A percentile compares a stretch with the other conserved stretches of the same genome.
Evolutionary conservation across 352 stramenopile genomes (phyloP).

Genomic region (Globisporangium sylvaticum): DNA sequence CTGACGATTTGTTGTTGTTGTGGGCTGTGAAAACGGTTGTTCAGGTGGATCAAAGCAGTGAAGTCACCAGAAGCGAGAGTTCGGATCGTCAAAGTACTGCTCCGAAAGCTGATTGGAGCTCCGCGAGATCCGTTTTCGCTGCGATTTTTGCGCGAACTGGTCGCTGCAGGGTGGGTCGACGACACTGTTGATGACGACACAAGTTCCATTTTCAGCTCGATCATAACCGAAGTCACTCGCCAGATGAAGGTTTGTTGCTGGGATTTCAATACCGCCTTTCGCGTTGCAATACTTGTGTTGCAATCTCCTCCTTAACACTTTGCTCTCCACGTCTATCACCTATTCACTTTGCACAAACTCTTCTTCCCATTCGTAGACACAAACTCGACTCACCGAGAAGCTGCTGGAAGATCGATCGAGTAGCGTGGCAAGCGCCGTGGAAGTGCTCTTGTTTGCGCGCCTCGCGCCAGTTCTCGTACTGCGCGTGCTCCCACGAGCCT

Average conservation of each 20-base stretch:
- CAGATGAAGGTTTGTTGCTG: constrained; percentile 37
- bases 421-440: constrained; percentile 19
- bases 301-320: too few relatives aligned
- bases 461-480: constrained; percentile 59
- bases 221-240: constrained; percentile 21
- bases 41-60: constrained; percentile 32
- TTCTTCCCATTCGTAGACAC: too few relatives aligned
- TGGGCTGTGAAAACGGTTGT: not conserved
- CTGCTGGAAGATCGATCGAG: constrained; percentile 34
- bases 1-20: not conserved
- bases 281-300: too few relatives aligned
- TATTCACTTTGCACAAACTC: too few relatives aligned
- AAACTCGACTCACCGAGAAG: constrained; percentile 39
- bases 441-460: constrained; percentile 55
- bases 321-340: too few relatives aligned
- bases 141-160: constrained; percentile 40
- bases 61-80: constrained; percentile 9
- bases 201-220: constrained; percentile 8
- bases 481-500: constrained; percentile 42
- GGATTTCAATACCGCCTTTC: too few relatives aligned
- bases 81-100: constrained; percentile 24
- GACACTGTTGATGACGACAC: not conserved
- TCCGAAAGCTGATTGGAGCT: constrained; percentile 40
- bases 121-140: constrained; percentile 39
- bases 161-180: constrained; percentile 29